These are phyloP conservation scores for Vitellaria paradoxa DNA, from an alignment of 179 eudicot genomes.

Conservation along the genomic window DNA sequence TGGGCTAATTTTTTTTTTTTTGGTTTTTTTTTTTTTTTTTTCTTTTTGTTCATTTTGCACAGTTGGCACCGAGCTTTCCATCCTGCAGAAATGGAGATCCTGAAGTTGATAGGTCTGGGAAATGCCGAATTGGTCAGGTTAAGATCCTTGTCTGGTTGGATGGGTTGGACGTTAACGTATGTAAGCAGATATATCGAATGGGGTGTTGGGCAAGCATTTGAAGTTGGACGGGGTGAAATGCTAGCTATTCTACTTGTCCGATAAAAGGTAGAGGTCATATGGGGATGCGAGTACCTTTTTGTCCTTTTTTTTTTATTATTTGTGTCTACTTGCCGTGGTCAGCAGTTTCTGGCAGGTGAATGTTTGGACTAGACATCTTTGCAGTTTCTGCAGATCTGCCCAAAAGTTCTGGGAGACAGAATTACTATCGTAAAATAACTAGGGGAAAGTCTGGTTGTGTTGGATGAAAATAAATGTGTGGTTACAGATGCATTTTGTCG, in stretches of 20 bases:
- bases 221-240: constrained; percentile 1
- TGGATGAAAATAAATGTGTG: neutral
- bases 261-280: neutral
- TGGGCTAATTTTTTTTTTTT: neutral
- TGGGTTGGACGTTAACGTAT: constrained; percentile 8
- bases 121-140: constrained; percentile 16
- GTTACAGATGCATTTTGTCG: neutral
- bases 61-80: constrained; percentile 31
- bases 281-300: neutral
- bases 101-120: constrained; percentile 23
- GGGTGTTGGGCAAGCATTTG: constrained; percentile 14
- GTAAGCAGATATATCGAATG: constrained; percentile 11
- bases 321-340: neutral
- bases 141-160: constrained; percentile 21
- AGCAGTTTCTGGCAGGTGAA: constrained; percentile 9
- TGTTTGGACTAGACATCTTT: constrained; percentile 8
- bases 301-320: neutral
- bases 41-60: neutral
- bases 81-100: constrained; percentile 24
- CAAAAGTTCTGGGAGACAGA: neutral
- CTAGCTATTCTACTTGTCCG: constrained; percentile 7
- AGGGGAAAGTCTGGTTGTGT: neutral
- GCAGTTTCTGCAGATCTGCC: constrained; percentile 7
- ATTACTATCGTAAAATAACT: neutral
- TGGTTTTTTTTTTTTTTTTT: neutral